A percentile compares a stretch with the other conserved stretches of the same genome.
Evolutionary conservation across 352 stramenopile genomes (phyloP).

Genomic region (Globisporangium sylvaticum): DNA sequence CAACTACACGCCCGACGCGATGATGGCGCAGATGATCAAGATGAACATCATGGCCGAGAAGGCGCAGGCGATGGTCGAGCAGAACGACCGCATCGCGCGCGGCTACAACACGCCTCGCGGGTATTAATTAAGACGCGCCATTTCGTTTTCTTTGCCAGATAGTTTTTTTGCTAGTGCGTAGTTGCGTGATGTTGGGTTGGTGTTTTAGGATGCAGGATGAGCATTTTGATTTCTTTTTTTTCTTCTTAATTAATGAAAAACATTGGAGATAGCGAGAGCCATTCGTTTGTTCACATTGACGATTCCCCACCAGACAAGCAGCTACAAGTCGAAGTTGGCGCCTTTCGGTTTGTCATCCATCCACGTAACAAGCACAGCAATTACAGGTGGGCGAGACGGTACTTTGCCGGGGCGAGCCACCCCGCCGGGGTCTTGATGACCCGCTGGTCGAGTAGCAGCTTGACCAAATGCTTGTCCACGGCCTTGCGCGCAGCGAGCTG

Average conservation of each 20-base stretch:
- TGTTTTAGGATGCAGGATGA: too few relatives aligned
- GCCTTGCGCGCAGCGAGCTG: conserved; percentile 46
- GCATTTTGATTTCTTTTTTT: too few relatives aligned
- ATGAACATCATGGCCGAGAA: conserved; percentile 78
- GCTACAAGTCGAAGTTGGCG: too few relatives aligned
- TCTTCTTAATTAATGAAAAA: too few relatives aligned
- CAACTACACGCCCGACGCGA: conserved; percentile 34
- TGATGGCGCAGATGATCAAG: conserved; percentile 70
- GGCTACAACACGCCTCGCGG: conserved; percentile 18
- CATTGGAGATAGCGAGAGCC: too few relatives aligned
- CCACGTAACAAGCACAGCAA: background rate
- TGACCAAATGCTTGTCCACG: conserved; percentile 61
- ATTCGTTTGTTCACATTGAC: too few relatives aligned
- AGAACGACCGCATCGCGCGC: conserved; percentile 54
- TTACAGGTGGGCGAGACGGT: background rate
- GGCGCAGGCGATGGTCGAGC: conserved; percentile 51
- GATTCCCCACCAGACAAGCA: too few relatives aligned
- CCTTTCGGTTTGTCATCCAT: too few relatives aligned
- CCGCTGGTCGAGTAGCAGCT: conserved; percentile 47
- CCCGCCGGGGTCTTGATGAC: conserved; percentile 6
- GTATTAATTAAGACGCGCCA: conserved; percentile 11
- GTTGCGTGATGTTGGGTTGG: too few relatives aligned
- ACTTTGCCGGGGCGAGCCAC: conserved; percentile 2
- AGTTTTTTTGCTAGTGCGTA: too few relatives aligned
- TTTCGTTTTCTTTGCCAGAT: too few relatives aligned